Evolutionary conservation across 371 early-diverging fungal genomes (phyloP).

Genomic region (Haplosporangium sp.): DNA sequence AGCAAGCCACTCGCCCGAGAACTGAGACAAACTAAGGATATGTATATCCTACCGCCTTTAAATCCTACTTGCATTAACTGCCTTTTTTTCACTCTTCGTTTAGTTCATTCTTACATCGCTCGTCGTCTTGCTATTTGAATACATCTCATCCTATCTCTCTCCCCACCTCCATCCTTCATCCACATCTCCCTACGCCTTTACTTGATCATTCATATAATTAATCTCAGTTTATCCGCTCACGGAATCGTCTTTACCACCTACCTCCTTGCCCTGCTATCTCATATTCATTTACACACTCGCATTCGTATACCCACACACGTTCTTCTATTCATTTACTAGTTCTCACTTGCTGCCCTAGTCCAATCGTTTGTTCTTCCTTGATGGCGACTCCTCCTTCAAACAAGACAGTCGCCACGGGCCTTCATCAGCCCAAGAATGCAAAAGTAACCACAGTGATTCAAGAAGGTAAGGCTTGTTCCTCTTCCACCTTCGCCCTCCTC

Average conservation of each 20-base stretch:
- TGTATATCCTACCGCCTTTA: background rate
- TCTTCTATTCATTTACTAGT: background rate
- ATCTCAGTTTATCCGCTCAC: no score
- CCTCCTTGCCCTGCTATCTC: no score
- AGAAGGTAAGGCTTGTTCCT: conserved; percentile 29
- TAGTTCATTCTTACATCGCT: background rate
- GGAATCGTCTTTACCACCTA: no score
- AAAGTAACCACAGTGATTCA: conserved; percentile 43
- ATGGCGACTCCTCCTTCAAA: conserved; percentile 25
- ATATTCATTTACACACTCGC: no score
- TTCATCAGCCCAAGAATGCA: conserved; percentile 34
- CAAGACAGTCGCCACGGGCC: conserved; percentile 7
- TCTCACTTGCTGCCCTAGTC: background rate
- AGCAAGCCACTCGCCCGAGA: background rate
- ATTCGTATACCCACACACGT: no score
- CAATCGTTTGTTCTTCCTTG: background rate
- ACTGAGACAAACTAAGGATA: background rate
- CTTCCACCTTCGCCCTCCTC: no score
- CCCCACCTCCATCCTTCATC: no score
- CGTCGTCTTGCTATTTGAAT: background rate
- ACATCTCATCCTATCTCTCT: no score
- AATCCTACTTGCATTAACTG: background rate
- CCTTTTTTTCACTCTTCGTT: background rate
- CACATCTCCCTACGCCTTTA: no score
- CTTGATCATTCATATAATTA: no score